Evolutionary conservation across 345 rosid species (phyloP), one percentile per base, ranked within the genome.

Genomic region (Gossypium sturtianum): DNA sequence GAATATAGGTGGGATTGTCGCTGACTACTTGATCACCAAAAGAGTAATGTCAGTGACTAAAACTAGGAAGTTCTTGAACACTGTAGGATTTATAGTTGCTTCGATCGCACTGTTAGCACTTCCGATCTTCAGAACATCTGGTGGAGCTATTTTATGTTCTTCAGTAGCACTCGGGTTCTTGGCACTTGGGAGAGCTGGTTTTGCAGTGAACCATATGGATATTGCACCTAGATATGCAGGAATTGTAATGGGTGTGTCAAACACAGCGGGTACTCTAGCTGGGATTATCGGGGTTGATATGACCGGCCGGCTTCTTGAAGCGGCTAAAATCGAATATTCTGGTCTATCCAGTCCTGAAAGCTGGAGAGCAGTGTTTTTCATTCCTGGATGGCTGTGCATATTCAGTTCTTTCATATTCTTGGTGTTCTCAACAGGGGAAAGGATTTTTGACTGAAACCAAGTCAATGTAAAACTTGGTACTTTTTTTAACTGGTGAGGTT

Each of bases 151-250:
- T 72, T 81, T 93, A 23, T 93, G 99, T 75, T 91, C 99, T 17
- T 91, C 98, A 1, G 80, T 91, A 70, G 98, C 96, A 61, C 96
- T 95, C 45, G 98, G 98, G 47, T 95, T 87, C 80, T 75, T 95
- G 78, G 99, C 99, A n/a, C 77, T 95, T 27, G 97, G 98, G 49
- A 88, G 98, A 79, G 95, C 99, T n/a, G 99, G 99, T 27, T 93
- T 95, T 73, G 99, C 99, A 0, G 97, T 95, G 73, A 95, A 95
- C 81, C 99, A 93, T 80, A 92, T 93, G 98, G 99, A 95, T 77
- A 95, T 95, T 68, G 97, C 99, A 66, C 99, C 99, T 2, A 85
- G 91, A 79, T 93, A 95, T 70, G 99, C 99, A 0, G 97, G 99
- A 61, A 91, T 91, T 25, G 91, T 93, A 62, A 95, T 95, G 99